Evolutionary conservation across 805 yeast species (phyloP), one percentile per base, ranked within the genome.

Genomic region (Kodamaea jinghongensis): DNA sequence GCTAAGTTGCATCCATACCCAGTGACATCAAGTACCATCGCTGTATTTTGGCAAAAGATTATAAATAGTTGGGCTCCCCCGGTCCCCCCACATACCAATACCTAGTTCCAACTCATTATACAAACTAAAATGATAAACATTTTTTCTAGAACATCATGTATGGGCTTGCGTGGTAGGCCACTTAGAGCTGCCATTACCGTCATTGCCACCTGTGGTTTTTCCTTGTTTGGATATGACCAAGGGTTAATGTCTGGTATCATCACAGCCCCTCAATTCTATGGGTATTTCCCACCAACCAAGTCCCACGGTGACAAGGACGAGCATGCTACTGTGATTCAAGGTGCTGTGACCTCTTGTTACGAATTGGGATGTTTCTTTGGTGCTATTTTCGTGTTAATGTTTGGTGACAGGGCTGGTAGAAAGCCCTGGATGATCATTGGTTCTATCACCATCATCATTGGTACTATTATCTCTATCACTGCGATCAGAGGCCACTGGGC

Each of bases 121-220:
- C n/a, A 11, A 8, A 12, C 31, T 7, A 28, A 28, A 8, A 38
- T 38, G 42, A 15, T 33, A 20, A 32, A 38, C 23, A 14, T 38
- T 12, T 33, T 32, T 13, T 27, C 36, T 12, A 38, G 42, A 38
- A 76, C 81, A 28, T 71, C 74, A 44, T 77, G 83, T 10, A 56
- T 67, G 43, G 86, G 86, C 17, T 59, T 79, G 8, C 54, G 60
- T 25, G 91, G 90, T 41, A 70, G 73, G 48, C 59, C 65, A 14
- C 73, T 63, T 30, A 55, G 65, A 47, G 58, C 55, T n/a, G 38
- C 46, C 31, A 50, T 57, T 42, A 57, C 62, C 7, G 28, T 50
- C 34, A 45, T 52, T 17, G 59, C 66, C 26, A 55, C 58, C 39
- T 55, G 61, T 31, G 59, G 65, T 31, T 54, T 61, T 44, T 54